Evolutionary conservation across 805 yeast species (phyloP).

Genomic region (Kazachstania bromeliacearum): DNA sequence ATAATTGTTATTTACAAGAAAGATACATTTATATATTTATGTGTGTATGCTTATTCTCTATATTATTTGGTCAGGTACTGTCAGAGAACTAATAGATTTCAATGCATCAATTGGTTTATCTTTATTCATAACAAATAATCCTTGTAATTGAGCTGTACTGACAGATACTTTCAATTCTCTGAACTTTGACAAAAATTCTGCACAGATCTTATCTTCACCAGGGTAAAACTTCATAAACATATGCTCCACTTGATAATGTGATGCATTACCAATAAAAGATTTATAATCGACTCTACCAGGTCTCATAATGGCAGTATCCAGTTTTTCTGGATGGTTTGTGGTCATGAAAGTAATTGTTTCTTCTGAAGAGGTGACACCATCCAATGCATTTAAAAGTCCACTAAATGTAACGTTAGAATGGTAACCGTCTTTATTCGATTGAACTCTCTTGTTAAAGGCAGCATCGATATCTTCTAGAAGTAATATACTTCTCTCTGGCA

Average conservation of each 20-base stretch:
- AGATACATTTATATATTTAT: conserved; percentile 7
- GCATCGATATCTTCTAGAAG: conserved; percentile 92
- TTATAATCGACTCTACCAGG: conserved; percentile 93
- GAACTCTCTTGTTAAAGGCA: conserved; percentile 78
- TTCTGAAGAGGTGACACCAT: conserved; percentile 96
- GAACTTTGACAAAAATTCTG: conserved; percentile 24
- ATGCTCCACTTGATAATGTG: conserved; percentile 61
- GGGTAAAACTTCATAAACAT: conserved; percentile 89
- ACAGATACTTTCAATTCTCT: conserved; percentile 21
- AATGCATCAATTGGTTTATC: conserved; percentile 71
- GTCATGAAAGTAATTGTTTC: conserved; percentile 97
- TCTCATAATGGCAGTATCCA: conserved; percentile 87
- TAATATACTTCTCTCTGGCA: conserved; percentile 80
- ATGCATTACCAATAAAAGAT: conserved; percentile 78
- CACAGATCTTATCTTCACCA: conserved; percentile 44
- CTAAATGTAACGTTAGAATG: conserved; percentile 89
- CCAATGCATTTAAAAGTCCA: conserved; percentile 86
- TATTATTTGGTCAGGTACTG: conserved; percentile 22
- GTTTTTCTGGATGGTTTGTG: conserved; percentile 88
- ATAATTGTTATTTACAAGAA: conserved; percentile 18
- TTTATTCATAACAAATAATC: conserved; percentile 87
- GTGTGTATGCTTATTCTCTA: conserved; percentile 5
- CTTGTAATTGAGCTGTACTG: conserved; percentile 92
- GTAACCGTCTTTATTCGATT: conserved; percentile 51
- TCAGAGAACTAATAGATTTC: conserved; percentile 40